phyloP scores from a whole-genome alignment of 805 yeast genomes.

The Saturnispora sekii region DNA sequence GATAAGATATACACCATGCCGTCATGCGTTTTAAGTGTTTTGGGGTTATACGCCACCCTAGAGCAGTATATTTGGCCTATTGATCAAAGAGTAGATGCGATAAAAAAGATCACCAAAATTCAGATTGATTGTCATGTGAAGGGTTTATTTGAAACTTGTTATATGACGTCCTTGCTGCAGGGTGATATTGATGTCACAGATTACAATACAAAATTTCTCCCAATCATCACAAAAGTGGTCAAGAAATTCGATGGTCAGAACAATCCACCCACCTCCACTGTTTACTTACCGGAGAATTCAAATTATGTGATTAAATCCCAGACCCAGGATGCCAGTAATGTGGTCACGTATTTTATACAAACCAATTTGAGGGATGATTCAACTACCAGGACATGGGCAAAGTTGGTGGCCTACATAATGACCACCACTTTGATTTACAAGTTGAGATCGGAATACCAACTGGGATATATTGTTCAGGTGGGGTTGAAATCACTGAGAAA shows the following conservation, averaged over 20 bases:
- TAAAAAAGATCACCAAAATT: constrained; percentile 38
- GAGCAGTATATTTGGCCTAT: constrained; percentile 50
- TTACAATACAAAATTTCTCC: constrained; percentile 9
- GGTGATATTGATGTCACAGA: constrained; percentile 33
- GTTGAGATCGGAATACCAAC: constrained; percentile 43
- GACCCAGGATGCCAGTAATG: constrained; percentile 43
- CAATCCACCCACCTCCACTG: constrained; percentile 29
- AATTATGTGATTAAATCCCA: constrained; percentile 27
- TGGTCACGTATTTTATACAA: constrained; percentile 47
- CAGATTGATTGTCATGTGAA: constrained; percentile 26
- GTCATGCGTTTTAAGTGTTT: constrained; percentile 39
- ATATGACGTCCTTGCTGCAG: constrained; percentile 36
- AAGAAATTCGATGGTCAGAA: constrained; percentile 9
- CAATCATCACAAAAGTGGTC: constrained; percentile 11
- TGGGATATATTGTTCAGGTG: constrained; percentile 55
- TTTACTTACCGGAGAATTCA: constrained; percentile 28
- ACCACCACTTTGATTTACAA: constrained; percentile 35
- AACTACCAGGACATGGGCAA: constrained; percentile 31
- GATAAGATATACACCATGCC: constrained; percentile 32
- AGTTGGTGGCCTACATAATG: constrained; percentile 38
- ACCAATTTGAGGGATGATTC: constrained; percentile 38
- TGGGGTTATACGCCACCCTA: constrained; percentile 40
- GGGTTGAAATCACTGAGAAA: constrained; percentile 43
- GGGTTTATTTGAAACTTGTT: constrained; percentile 22
- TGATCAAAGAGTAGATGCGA: constrained; percentile 44